These are phyloP conservation scores for Schoenoplectus tabernaemontani DNA, from an alignment of 202 grass and related monocot species.

Conservation along the genomic window DNA sequence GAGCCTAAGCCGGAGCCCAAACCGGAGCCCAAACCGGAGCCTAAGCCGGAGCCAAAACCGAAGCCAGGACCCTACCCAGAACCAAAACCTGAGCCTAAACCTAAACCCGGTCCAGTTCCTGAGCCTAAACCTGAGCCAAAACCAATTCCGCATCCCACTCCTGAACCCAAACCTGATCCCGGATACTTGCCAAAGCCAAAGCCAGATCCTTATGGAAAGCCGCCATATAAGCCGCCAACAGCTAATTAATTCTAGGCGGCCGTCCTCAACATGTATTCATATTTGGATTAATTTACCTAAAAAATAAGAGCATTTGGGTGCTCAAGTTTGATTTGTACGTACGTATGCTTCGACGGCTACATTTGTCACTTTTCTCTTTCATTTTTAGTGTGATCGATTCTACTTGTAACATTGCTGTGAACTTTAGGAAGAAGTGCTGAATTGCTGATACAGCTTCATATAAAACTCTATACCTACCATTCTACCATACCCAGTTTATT, in stretches of 20 bases:
- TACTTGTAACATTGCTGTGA: neutral
- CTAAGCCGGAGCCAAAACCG: rapidly evolving
- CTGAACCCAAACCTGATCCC: neutral
- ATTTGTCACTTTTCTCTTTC: neutral
- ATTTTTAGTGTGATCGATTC: neutral
- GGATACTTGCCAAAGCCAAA: neutral
- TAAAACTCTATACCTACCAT: neutral
- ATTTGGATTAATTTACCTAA: neutral
- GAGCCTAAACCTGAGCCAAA: neutral
- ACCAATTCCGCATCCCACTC: neutral
- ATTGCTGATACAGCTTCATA: neutral
- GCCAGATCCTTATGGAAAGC: neutral
- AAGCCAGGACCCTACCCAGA: neutral
- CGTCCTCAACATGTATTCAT: neutral
- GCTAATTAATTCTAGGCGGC: neutral
- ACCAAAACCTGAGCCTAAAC: neutral
- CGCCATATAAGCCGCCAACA: neutral
- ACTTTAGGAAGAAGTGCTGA: neutral
- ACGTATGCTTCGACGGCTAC: neutral
- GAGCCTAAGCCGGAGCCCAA: neutral
- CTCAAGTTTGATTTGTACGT: neutral
- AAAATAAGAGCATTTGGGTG: neutral
- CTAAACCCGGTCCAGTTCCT: neutral
- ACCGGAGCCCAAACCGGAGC: neutral
- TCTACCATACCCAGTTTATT: neutral